phyloP scores from a whole-genome alignment of 768 basidiomycete species.

The Lentinula boryana region DNA sequence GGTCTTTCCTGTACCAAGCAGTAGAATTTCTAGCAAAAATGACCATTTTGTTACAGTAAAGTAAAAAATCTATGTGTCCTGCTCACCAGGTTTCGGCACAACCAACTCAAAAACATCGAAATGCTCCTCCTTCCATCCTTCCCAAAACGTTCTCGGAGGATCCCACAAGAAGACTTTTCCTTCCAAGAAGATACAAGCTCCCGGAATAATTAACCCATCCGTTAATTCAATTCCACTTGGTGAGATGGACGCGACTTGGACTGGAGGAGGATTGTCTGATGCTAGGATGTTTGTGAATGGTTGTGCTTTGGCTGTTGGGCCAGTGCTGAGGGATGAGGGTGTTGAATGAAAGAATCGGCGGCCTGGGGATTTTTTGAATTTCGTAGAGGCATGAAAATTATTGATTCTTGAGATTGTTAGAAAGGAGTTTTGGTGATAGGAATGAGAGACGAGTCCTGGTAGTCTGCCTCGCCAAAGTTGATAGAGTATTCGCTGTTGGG shows the following conservation, averaged over 20 bases:
- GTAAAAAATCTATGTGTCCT: not conserved
- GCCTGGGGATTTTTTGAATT: not conserved
- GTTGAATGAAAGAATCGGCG: not conserved
- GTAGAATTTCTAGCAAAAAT: conserved; percentile 64
- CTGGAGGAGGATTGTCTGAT: conserved; percentile 59
- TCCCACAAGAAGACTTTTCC: conserved; percentile 91
- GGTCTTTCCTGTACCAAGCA: conserved; percentile 81
- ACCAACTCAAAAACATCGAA: conserved; percentile 80
- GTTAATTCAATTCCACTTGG: conserved; percentile 58
- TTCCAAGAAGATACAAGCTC: conserved; percentile 78
- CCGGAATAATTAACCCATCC: conserved; percentile 76
- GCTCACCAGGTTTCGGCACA: conserved; percentile 80
- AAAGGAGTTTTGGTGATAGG: not conserved
- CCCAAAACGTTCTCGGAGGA: conserved; percentile 55
- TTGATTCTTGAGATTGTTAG: not conserved
- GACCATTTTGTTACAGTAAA: not conserved
- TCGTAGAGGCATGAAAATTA: not conserved
- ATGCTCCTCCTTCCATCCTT: conserved; percentile 65
- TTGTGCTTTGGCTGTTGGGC: not conserved
- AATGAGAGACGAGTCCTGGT: not conserved
- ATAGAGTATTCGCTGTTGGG: not conserved
- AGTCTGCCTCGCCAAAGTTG: not conserved
- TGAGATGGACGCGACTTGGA: conserved; percentile 66
- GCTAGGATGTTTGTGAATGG: conserved; percentile 71
- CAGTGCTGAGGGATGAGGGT: not conserved